Percentiles rank a stretch among this genome's conserved stretches.
Evolutionary conservation across 495 filamentous ascomycete genomes (phyloP).

Genomic region (Penicillium subrubescens): DNA sequence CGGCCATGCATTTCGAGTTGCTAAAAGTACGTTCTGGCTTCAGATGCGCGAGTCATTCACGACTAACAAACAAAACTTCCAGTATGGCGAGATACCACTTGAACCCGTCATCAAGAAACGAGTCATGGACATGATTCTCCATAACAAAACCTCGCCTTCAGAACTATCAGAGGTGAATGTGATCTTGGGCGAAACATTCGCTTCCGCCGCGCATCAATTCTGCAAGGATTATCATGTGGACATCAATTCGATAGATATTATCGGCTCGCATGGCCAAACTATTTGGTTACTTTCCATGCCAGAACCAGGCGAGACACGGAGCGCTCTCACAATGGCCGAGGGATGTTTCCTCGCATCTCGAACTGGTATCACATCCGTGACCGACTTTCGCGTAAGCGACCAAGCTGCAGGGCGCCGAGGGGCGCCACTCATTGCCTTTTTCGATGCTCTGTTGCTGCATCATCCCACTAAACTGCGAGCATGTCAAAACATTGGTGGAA

Average conservation of each 20-base stretch:
- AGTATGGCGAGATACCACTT: conserved; percentile 49
- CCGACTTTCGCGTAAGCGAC: conserved; percentile 48
- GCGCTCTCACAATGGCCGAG: conserved; percentile 50
- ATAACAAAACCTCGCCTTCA: conserved; percentile 52
- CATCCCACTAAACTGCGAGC: conserved; percentile 57
- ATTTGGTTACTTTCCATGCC: conserved; percentile 62
- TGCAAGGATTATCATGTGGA: conserved; percentile 47
- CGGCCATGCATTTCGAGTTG: conserved; percentile 52
- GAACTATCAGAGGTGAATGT: conserved; percentile 58
- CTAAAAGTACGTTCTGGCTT: conserved; percentile 28
- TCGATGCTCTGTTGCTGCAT: conserved; percentile 55
- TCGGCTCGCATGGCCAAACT: conserved; percentile 62
- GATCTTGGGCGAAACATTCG: conserved; percentile 53
- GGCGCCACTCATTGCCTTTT: conserved; percentile 47
- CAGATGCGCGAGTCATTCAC: neutral
- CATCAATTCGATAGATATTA: conserved; percentile 50
- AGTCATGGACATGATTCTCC: conserved; percentile 57
- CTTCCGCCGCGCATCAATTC: conserved; percentile 49
- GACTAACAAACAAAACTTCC: conserved; percentile 3
- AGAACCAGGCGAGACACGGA: conserved; percentile 46
- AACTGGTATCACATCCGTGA: conserved; percentile 48
- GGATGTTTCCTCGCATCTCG: conserved; percentile 45
- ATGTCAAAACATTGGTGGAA: conserved; percentile 63
- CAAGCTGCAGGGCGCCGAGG: conserved; percentile 50
- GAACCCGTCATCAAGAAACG: conserved; percentile 55